Percentiles rank a stretch among this genome's conserved stretches.
phyloP scores from a whole-genome alignment of 1,284 basidiomycete genomes.

The Cryptococcus sp. region DNA sequence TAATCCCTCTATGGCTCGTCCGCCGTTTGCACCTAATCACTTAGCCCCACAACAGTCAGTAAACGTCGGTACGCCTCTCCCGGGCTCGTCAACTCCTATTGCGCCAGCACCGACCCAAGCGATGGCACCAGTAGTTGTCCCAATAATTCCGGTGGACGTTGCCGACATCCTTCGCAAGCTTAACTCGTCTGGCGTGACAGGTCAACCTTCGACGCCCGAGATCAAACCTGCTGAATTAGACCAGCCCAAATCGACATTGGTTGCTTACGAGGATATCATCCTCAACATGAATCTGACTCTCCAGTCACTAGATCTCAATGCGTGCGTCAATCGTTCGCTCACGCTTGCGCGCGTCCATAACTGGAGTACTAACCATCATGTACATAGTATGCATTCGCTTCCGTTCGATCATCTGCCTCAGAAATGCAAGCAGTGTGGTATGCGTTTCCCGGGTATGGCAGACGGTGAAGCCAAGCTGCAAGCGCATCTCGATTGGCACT shows the following conservation, averaged over 20 bases:
- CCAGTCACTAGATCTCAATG: conserved; percentile 69
- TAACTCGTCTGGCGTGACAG: conserved; percentile 36
- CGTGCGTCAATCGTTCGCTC: conserved; percentile 56
- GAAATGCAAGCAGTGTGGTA: conserved; percentile 92
- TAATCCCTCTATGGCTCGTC: conserved; percentile 23
- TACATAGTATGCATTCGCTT: conserved; percentile 64
- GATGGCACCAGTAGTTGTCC: conserved; percentile 11
- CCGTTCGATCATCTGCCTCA: conserved; percentile 73
- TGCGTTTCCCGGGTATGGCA: conserved; percentile 66
- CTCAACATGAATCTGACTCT: conserved; percentile 70
- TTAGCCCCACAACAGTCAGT: conserved; percentile 40
- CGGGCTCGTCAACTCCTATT: conserved; percentile 27
- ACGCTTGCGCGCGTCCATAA: not conserved
- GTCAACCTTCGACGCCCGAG: conserved; percentile 58
- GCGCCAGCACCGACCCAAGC: conserved; percentile 24
- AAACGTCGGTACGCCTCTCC: conserved; percentile 40
- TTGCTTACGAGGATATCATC: conserved; percentile 71
- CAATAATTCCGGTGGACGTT: conserved; percentile 30
- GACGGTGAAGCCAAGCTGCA: conserved; percentile 71
- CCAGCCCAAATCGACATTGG: conserved; percentile 47
- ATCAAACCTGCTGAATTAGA: conserved; percentile 48
- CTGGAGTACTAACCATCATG: conserved; percentile 3
- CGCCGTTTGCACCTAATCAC: conserved; percentile 35
- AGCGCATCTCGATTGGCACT: conserved; percentile 95
- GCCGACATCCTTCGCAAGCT: conserved; percentile 46